Evolutionary conservation across 2,329 filamentous ascomycete species (phyloP), one percentile per base, ranked within the genome.

Genomic region (Ceratocystis eucalypticola): DNA sequence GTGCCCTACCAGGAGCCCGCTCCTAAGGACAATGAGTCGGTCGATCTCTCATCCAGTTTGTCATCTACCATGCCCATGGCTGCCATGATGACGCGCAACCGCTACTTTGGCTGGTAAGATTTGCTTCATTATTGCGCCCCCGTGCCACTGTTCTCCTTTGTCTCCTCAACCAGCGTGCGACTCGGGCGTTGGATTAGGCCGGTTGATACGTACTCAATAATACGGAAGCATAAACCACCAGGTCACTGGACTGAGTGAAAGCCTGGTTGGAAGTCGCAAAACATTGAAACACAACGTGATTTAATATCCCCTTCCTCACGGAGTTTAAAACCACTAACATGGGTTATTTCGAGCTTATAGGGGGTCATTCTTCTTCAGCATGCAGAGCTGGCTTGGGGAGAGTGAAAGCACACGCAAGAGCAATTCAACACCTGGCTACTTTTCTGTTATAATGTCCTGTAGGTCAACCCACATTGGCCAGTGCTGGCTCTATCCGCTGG

Each of bases 61-160:
- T 79, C 82, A 33, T 93, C 87, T 73, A 95, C 92, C 45, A 80
- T 97, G 73, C 93, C 93, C 68, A 96, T 96, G 93, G 91, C 90
- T 67, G 92, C 92, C 70, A 95, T 96, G 82, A 94, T 96, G 75
- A 94, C 88, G 71, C 84, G 91, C 71, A 96, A 96, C 78, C 88
- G 89, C 82, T 94, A 84, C 72, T 77, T 87, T 67, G 84, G 84
- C 73, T 87, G 84, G 83, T 84, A 76, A 68, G 79, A 74, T 61
- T n/a, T 57, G 50, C 25, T 30, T 5, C 25, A 3, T 8, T 10
- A 28, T 28, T 30, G 15, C 25, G 25, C 25, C 2, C 22, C 17
- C 30, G 30, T 7, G 30, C 30, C 30, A 33, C 30, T 33, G 30
- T 33, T 33, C 30, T 33, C 30, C 30, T 33, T 33, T 33, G 30